These are phyloP conservation scores for Pittosporum tobira DNA, from an alignment of 129 eudicot genomes.

Conservation along the genomic window DNA sequence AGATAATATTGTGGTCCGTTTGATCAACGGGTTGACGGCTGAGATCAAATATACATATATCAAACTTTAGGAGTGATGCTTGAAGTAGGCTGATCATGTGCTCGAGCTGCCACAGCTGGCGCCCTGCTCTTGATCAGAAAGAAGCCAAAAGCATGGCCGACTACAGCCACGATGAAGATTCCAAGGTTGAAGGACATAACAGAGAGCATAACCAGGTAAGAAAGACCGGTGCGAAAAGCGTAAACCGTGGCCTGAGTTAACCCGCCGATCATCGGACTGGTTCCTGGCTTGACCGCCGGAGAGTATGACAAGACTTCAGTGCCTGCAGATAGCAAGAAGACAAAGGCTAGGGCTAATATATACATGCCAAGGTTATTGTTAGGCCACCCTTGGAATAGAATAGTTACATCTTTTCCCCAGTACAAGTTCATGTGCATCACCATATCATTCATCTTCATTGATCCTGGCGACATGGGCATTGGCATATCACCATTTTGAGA, in stretches of 20 bases:
- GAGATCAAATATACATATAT: background rate
- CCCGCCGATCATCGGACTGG: slow-evolving; percentile 24
- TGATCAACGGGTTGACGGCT: no score
- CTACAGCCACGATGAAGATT: slow-evolving; percentile 40
- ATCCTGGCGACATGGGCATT: slow-evolving; percentile 29
- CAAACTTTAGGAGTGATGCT: slow-evolving; percentile 6
- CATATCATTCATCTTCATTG: slow-evolving; percentile 24
- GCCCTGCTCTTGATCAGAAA: slow-evolving; percentile 33
- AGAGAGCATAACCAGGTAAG: slow-evolving; percentile 57
- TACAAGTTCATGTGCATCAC: slow-evolving; percentile 54
- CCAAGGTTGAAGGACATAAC: slow-evolving; percentile 73
- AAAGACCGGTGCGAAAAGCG: slow-evolving; percentile 44
- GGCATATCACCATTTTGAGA: no score
- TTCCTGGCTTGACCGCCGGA: slow-evolving; percentile 15
- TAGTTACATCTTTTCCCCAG: slow-evolving; percentile 56
- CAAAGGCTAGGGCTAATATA: slow-evolving; percentile 40
- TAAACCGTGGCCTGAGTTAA: slow-evolving; percentile 28
- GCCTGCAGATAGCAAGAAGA: slow-evolving; percentile 29
- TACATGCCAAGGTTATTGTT: slow-evolving; percentile 39
- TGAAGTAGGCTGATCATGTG: background rate
- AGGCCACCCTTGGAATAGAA: slow-evolving; percentile 62
- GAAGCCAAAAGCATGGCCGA: slow-evolving; percentile 46
- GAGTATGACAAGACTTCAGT: slow-evolving; percentile 32
- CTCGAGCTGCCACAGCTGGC: slow-evolving; percentile 8
- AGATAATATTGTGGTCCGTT: no score